Base-by-base conservation (phyloP, 2,329 filamentous ascomycete species). In the Aureobasidium vineae region DNA sequence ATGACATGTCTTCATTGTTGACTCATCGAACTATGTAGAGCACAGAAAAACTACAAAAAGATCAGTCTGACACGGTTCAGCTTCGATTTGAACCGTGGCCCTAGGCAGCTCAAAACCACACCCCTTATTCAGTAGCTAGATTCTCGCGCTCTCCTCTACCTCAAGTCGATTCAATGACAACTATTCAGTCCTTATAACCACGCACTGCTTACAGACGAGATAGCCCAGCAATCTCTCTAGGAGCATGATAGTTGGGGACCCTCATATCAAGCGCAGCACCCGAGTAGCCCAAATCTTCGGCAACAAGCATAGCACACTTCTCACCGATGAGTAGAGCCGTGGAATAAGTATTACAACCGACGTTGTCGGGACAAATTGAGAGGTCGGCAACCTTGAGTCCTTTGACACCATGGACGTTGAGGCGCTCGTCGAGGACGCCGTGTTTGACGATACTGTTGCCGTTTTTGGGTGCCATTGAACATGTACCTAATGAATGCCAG, bases 401-500 rank as follows among this genome's bases (percentile, higher is more conserved):
- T 81, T 90, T 84, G 70, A 91, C 88, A 61, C 89, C 90, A 74
- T 92, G 88, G 3, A 92, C 89, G 71, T 91, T 92, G 66, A 92
- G 83, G 68, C 89, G 85, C 77, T 91, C 88, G 73, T 92, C 90
- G 43, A 92, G 78, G 0, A 92, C 90, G 68, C 90, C 90, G 72
- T 92, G 88, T 79, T 90, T 90, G 76, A 92, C 89, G 73, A 93
- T 90, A 72, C 85, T 88, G 80, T 92, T 93, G 68, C 90, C 90
- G 73, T 91, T 85, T 68, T 79, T 83, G 5, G 90, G 90, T 0
- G 88, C 89, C 88, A 92, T 92, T 63, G 87, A 90, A 79, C 89
- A 91, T 1, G 89, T 92, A 45, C 84, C 83, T 7, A 86, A 80
- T 21, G 79, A 77, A 79, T 91, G 88, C 88, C 89, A 90, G 43